Base-by-base conservation (phyloP, 352 stramenopile genomes). In the Phytophthora fragariaefolia region DNA sequence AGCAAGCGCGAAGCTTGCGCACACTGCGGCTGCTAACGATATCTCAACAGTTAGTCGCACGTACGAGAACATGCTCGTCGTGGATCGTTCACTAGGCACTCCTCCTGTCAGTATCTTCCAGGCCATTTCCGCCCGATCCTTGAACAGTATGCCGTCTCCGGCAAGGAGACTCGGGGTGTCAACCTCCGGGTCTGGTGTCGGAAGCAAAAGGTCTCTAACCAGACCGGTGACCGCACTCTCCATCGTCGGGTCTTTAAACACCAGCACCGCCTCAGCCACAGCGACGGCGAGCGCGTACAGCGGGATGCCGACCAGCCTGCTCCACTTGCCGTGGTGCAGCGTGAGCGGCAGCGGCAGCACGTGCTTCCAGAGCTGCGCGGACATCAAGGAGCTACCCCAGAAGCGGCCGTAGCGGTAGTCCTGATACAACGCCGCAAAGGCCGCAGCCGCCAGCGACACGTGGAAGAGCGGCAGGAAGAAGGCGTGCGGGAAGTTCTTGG, bases 401-500 rank as follows among this genome's bases (percentile, higher is more conserved):
- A 78, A 80, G 15, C 71, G 69, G 8, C 59, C 67, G 27, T 71
- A 47, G 36, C 57, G 43, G 30, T 73, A 63, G 49, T 89, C 80
- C 24, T 89, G 74, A 26, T 83, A 80, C 52, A 89, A 63, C 0
- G 67, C 80, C 0, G 69, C 74, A 20, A 69, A 58, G 7, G 78
- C 82, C 15, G 69, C 79, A 2, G 63, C 46, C 6, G 63, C 71
- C 17, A 86, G 52, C 4, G 72, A 79, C 9, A 61, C 52, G 58
- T 87, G 84, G 53, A 86, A 86, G 22, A 91, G 43, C 58, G 80
- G 80, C n/a, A 88, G 30, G 59, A 87, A 82, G 34, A 91, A 74
- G 0, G 50, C 69, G 26, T 79, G 79, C 26, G 79, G 79, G 57
- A 90, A 88, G 51, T 82, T 88, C 56, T 73, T 80, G 12, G 78